These are phyloP conservation scores for Penicillium sp. DNA, from an alignment of 2,329 filamentous ascomycete species.

Conservation along the genomic window DNA sequence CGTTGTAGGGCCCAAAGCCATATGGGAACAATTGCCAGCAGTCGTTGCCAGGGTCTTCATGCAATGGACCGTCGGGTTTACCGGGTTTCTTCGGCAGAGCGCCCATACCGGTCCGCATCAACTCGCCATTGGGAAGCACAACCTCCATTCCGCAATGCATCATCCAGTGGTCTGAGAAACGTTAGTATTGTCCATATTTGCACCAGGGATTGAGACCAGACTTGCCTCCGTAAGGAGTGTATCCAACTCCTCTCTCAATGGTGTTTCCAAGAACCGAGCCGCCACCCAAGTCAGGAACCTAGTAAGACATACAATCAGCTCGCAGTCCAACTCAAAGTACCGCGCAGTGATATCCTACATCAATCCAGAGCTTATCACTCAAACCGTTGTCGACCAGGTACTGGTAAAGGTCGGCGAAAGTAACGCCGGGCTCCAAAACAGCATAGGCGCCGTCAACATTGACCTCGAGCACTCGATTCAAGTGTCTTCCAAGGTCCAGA, in stretches of 20 bases:
- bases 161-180: background rate
- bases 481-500: background rate
- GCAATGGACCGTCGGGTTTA: background rate
- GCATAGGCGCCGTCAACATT: background rate
- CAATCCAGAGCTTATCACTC: constrained; percentile 24
- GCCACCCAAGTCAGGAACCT: constrained; percentile 5
- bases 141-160: constrained; percentile 44
- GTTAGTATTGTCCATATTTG: background rate
- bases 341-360: background rate
- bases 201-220: background rate
- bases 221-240: constrained; percentile 30
- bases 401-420: background rate
- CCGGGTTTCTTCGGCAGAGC: constrained; percentile 23
- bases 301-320: constrained; percentile 9
- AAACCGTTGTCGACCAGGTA: constrained; percentile 19
- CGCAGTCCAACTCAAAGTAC: no score
- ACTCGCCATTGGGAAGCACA: constrained; percentile 45
- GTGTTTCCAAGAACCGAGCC: constrained; percentile 48
- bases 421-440: background rate
- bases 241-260: constrained; percentile 46
- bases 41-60: constrained; percentile 24
- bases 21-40: constrained; percentile 44
- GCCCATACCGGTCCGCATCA: constrained; percentile 48
- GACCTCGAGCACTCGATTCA: background rate
- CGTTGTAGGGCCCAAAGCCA: constrained; percentile 40